Base-by-base conservation (phyloP, 495 filamentous ascomycete species). In the Beverwykella pulmonaria region DNA sequence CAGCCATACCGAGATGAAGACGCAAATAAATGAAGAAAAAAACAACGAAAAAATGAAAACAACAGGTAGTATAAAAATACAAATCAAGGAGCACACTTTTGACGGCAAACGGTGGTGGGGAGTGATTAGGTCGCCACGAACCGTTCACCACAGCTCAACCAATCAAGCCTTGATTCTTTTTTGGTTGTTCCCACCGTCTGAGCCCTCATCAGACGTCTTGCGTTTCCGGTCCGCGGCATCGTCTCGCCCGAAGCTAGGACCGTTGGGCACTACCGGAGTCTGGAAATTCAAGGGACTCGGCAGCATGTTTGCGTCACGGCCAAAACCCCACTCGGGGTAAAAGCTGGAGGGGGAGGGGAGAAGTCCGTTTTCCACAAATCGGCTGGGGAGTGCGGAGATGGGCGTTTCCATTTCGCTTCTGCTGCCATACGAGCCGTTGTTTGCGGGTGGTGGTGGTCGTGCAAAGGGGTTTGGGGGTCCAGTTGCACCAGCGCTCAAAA, bases 401-500 rank as follows among this genome's bases (percentile, higher is more conserved):
- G 94, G 94, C 3, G 94, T 98, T 70, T 97, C 92, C 64, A 92
- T 93, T 67, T 91, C 89, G 74, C 90, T 90, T 8, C 84, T 86
- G 55, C 78, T 83, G 50, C 81, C 87, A 66, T 83, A 69, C 0
- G 60, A 58, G n/a, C 52, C 73, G 60, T 84, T 87, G 56, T 79
- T 84, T 59, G 84, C 83, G 10, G 87, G 87, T 4, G 90, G 89
- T 41, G 81, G 80, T 4, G 92, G 94, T 46, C 93, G 84, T 1
- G 95, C 94, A 75, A 98, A 98, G 2, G 94, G 94, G 78, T 98
- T 98, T 5, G 92, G 90, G 22, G 94, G 94, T 0, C 94, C 94
- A 59, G 88, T 88, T 5, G 95, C 95, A 15, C 95, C 95, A 2
- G 94, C 94, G 59, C 91, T 96, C 50, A 96, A 80, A 27, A 98